phyloP scores from a whole-genome alignment of 345 rosid genomes.

The Brassica nigra region DNA sequence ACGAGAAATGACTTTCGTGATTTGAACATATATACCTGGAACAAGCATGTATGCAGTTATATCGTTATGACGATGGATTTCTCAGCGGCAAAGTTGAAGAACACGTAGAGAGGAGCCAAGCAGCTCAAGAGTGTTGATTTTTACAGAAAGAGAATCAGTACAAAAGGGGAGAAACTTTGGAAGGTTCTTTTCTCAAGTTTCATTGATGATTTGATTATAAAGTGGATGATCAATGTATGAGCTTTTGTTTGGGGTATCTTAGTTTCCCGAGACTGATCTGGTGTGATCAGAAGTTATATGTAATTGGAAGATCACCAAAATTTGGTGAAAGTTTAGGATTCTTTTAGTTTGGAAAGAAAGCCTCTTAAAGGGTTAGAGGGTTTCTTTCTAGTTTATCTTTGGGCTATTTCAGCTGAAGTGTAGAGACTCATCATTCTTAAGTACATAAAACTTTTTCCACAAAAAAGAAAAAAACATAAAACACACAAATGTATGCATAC shows the following conservation, averaged over 20 bases:
- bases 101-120: conserved; percentile 8
- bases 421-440: conserved; percentile 18
- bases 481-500: conserved; percentile 22
- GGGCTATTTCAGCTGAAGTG: background rate
- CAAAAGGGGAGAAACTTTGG: background rate
- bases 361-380: conserved; percentile 27
- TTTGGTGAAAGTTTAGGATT: background rate
- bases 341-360: background rate
- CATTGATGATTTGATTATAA: conserved; percentile 31
- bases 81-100: conserved; percentile 17
- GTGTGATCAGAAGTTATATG: background rate
- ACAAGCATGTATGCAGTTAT: conserved; percentile 18
- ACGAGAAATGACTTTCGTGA: conserved; percentile 41
- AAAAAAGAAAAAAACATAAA: too few relatives aligned
- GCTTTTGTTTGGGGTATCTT: background rate
- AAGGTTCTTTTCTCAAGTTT: conserved; percentile 26
- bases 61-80: conserved; percentile 1
- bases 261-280: conserved; percentile 8
- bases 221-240: conserved; percentile 29
- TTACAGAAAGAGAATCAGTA: conserved; percentile 15
- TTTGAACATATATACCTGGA: background rate
- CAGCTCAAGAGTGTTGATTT: conserved; percentile 19
- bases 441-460: background rate
- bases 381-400: conserved; percentile 3
- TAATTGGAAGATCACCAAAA: background rate